Evolutionary conservation across 1,284 basidiomycete species (phyloP), one percentile per base, ranked within the genome.

Genomic region (Leccinum brunneo-olivaceum): DNA sequence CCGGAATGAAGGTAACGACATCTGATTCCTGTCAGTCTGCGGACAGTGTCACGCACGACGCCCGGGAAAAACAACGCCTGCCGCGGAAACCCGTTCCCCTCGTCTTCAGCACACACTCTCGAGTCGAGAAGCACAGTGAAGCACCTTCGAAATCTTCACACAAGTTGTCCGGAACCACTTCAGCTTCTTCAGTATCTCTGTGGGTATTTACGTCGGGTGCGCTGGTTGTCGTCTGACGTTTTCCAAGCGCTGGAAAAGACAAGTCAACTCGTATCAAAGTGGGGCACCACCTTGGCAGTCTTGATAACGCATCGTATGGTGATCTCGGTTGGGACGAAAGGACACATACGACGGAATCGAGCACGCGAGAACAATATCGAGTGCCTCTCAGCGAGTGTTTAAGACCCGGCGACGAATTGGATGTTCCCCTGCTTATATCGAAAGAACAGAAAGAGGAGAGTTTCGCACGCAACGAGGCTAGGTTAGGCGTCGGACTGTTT

Each of bases 371-470:
- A 3, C 45, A 41, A 28, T 58, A 58, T 29, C 41, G 42, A 32
- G 60, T 60, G 0, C 59, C 56, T 43, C 43, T 49, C 10, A 50
- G 40, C 46, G 29, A 35, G 28, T 45, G 50, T 16, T 19, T 60
- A 33, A 32, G n/a, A 11, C 40, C 41, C 3, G 23, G 7, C 4
- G 27, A 47, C 9, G 18, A 24, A 23, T 18, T 1, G 7, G 24
- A 41, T n/a, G 12, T 8, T 12, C 23, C 35, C 6, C 10, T 14
- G 16, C 35, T 40, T 11, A 29, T 14, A n/a, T 33, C 29, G 7
- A 35, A 36, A 29, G 39, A 36, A 27, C 19, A 23, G 18, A 23
- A 29, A 19, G 36, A 41, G 10, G 42, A 11, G n/a, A 11, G 2
- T 10, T 39, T 41, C 9, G 19, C 15, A 29, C 30, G 15, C 6